Percentiles rank a stretch among this genome's conserved stretches.
Conservation (phyloP, 2,329 filamentous ascomycete species). For the Xylariomycetidae sp. region DNA sequence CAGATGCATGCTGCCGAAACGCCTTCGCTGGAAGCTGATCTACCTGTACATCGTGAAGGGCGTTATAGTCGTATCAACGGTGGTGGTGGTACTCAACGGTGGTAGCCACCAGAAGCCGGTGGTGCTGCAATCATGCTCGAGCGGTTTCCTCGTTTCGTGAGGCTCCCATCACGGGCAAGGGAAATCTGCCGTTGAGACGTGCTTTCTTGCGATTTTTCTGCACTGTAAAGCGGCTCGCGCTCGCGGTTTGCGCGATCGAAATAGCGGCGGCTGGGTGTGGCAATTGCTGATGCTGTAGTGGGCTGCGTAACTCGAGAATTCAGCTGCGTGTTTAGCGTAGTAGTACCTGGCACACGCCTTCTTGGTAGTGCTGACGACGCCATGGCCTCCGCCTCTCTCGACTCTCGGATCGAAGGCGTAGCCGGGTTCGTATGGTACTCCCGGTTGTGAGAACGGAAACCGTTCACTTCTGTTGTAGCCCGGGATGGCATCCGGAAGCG, state of each 20-base stretch:
- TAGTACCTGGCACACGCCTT: conserved; percentile 42
- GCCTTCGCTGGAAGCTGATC: no score
- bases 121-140: conserved; percentile 35
- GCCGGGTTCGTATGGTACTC: conserved; percentile 34
- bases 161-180: conserved; percentile 39
- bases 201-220: conserved; percentile 34
- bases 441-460: conserved; percentile 28
- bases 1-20: no score
- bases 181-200: conserved; percentile 39
- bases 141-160: conserved; percentile 37
- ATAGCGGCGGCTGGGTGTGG: conserved; percentile 36
- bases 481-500: conserved; percentile 52
- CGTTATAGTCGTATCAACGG: conserved; percentile 22
- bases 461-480: conserved; percentile 49
- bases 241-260: conserved; percentile 40
- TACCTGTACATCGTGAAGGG: conserved; percentile 28
- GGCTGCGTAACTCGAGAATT: conserved; percentile 40
- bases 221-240: conserved; percentile 30
- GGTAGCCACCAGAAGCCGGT: conserved; percentile 37
- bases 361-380: conserved; percentile 45
- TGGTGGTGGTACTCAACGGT: no score
- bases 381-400: conserved; percentile 26
- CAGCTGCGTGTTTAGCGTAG: no score
- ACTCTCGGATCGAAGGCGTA: conserved; percentile 20
- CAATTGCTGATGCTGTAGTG: conserved; percentile 28